Evolutionary conservation across 805 yeast genomes (phyloP).

Genomic region (Vanderwaltozyma yarrowii): DNA sequence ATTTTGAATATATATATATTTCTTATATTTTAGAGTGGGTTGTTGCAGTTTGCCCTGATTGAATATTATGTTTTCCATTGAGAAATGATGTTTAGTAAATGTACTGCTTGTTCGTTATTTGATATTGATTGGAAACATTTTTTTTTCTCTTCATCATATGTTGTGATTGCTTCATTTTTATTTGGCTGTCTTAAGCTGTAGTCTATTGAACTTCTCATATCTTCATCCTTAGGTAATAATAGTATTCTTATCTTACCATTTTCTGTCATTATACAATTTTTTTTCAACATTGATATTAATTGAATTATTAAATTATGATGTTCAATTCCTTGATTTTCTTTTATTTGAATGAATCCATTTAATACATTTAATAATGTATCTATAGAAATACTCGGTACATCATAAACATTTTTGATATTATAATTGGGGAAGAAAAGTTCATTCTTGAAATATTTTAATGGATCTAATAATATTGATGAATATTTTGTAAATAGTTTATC

Average conservation of each 20-base stretch:
- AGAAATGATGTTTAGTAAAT: conserved; percentile 10
- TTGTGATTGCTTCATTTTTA: too few relatives aligned
- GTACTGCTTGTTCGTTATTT: conserved; percentile 9
- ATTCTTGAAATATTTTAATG: conserved; percentile 9
- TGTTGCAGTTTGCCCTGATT: background rate
- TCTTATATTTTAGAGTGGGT: too few relatives aligned
- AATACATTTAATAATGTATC: conserved; percentile 18
- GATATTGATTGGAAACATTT: conserved; percentile 11
- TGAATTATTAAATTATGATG: conserved; percentile 15
- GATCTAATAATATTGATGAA: conserved; percentile 17
- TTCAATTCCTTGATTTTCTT: conserved; percentile 6
- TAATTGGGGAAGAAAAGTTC: conserved; percentile 9
- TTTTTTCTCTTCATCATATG: conserved; percentile 6
- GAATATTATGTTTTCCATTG: conserved; percentile 4
- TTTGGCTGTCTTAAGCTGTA: background rate
- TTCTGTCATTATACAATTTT: conserved; percentile 12
- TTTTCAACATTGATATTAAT: conserved; percentile 20
- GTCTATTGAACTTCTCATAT: background rate
- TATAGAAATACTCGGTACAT: conserved; percentile 11
- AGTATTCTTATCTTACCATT: background rate
- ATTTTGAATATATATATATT: too few relatives aligned
- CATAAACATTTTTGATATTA: background rate
- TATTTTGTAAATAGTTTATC: conserved; percentile 13
- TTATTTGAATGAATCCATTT: conserved; percentile 11
- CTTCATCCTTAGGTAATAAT: conserved; percentile 1